phyloP scores from a whole-genome alignment of 1,284 basidiomycete genomes.

The Ceratobasidium sp. region DNA sequence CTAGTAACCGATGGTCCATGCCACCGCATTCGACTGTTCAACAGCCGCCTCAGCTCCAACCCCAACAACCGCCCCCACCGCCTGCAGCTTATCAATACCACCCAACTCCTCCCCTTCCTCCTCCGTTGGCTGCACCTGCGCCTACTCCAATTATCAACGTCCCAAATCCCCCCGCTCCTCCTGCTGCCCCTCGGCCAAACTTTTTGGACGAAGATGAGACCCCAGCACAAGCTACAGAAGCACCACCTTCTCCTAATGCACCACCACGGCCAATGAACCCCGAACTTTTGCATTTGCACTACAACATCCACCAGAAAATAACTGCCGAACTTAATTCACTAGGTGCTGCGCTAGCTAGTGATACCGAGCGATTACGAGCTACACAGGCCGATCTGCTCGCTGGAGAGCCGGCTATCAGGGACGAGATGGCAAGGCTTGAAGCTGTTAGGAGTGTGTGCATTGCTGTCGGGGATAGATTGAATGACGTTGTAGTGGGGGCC shows the following conservation, averaged over 20 bases:
- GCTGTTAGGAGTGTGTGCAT: conserved; percentile 95
- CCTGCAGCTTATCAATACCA: conserved; percentile 47
- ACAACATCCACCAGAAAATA: conserved; percentile 82
- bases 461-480: conserved; percentile 77
- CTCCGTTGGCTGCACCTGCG: conserved; percentile 52
- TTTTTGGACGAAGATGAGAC: conserved; percentile 59
- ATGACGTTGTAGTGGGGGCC: conserved; percentile 71
- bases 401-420: conserved; percentile 91
- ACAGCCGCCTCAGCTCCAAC: conserved; percentile 53
- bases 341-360: conserved; percentile 72
- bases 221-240: conserved; percentile 19
- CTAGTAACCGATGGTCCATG: conserved; percentile 38
- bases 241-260: conserved; percentile 58
- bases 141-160: conserved; percentile 54
- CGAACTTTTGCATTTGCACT: conserved; percentile 87
- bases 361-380: conserved; percentile 81
- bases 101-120: conserved; percentile 53
- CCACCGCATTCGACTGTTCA: conserved; percentile 48
- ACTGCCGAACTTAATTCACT: conserved; percentile 76
- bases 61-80: conserved; percentile 53
- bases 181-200: conserved; percentile 53
- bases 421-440: conserved; percentile 95
- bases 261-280: conserved; percentile 91
- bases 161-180: conserved; percentile 51
- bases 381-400: conserved; percentile 86